Evolutionary conservation across 148 eudicot genomes (phyloP).

Genomic region (Rhododendron kiyosumense): DNA sequence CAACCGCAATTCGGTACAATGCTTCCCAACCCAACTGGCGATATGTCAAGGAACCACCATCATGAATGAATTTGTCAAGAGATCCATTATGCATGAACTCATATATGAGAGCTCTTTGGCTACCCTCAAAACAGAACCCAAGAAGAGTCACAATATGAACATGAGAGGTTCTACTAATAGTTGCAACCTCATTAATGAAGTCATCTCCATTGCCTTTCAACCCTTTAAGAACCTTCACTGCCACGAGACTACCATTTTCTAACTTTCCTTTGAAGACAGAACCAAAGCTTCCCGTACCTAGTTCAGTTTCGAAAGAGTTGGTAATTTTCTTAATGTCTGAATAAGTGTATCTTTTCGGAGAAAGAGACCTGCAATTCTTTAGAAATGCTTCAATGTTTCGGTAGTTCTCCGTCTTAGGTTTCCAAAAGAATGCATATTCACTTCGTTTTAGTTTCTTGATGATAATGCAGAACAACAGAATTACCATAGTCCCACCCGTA

Average conservation of each 20-base stretch:
- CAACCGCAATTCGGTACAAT: neutral
- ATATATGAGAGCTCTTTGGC: neutral
- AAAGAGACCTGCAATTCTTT: neutral
- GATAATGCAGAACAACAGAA: neutral
- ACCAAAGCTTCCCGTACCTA: constrained; percentile 10
- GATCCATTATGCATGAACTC: constrained; percentile 24
- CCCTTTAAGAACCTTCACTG: neutral
- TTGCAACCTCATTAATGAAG: constrained; percentile 24
- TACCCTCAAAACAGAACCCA: neutral
- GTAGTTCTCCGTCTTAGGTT: neutral
- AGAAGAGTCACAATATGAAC: constrained; percentile 21
- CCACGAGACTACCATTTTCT: neutral
- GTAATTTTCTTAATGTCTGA: neutral
- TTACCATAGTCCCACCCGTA: too few relatives aligned
- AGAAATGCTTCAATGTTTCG: constrained; percentile 12
- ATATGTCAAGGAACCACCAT: neutral
- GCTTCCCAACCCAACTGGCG: neutral
- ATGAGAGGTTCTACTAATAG: constrained; percentile 23
- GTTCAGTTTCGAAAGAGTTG: neutral
- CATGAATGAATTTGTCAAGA: constrained; percentile 16
- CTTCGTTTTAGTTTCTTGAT: neutral
- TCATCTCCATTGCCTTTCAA: constrained; percentile 18
- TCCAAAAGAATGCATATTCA: neutral
- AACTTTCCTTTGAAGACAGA: constrained; percentile 13
- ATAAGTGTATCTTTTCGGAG: neutral